These are phyloP conservation scores for Pulicaria dysenterica DNA, from an alignment of 129 eudicot species.

Conservation along the genomic window DNA sequence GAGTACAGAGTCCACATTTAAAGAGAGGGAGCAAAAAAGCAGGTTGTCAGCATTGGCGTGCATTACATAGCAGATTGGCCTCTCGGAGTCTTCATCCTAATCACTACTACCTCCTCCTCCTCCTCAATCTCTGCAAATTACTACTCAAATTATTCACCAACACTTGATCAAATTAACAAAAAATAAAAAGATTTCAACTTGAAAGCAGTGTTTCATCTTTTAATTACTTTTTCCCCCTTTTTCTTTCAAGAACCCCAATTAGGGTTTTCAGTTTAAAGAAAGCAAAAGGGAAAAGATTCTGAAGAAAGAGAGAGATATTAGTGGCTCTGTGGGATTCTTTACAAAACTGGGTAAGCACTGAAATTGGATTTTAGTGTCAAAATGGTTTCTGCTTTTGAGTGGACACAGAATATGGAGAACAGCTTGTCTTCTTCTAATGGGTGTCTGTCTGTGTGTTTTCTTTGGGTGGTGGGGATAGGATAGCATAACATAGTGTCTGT, in stretches of 20 bases:
- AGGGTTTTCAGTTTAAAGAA: conserved; percentile 31
- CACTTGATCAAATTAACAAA: neutral
- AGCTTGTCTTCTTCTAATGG: conserved; percentile 48
- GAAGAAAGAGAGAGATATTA: conserved; percentile 16
- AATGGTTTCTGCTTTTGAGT: conserved; percentile 43
- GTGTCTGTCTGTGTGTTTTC: conserved; percentile 34
- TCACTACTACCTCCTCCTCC: conserved; percentile 39
- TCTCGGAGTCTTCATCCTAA: conserved; percentile 47
- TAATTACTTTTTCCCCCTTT: neutral
- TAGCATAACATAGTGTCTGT: conserved; percentile 15
- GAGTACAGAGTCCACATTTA: conserved; percentile 35
- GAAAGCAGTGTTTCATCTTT: conserved; percentile 31
- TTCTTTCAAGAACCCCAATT: conserved; percentile 27
- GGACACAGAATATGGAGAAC: conserved; percentile 49
- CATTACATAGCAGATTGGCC: conserved; percentile 58
- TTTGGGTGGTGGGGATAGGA: conserved; percentile 38
- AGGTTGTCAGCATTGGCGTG: conserved; percentile 82
- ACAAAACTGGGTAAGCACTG: conserved; percentile 50
- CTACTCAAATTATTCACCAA: conserved; percentile 36
- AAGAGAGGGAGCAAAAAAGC: conserved; percentile 42
- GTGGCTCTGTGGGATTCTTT: conserved; percentile 39
- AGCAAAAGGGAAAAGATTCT: conserved; percentile 33
- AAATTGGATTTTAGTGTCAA: conserved; percentile 43
- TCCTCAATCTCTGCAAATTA: conserved; percentile 24
- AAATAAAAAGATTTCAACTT: conserved; percentile 13